Evolutionary conservation across 2,329 filamentous ascomycete genomes (phyloP).

Genomic region (Apiospora phragmitis): DNA sequence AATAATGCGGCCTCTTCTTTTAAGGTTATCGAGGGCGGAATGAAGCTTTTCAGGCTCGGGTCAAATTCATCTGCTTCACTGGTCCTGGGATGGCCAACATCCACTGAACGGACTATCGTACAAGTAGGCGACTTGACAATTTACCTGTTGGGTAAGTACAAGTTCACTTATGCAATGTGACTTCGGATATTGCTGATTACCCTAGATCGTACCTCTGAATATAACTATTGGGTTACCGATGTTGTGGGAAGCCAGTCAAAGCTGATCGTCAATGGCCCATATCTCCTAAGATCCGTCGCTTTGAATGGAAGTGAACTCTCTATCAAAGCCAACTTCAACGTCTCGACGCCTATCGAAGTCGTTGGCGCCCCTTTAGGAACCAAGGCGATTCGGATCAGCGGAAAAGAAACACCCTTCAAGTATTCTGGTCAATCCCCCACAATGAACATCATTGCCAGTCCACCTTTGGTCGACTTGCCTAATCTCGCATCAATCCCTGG

Average conservation of each 20-base stretch:
- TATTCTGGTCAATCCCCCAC: conserved; percentile 33
- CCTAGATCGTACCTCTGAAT: conserved; percentile 57
- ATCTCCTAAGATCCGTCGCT: conserved; percentile 62
- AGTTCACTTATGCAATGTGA: background rate
- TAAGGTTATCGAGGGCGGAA: conserved; percentile 22
- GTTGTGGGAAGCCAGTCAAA: conserved; percentile 17
- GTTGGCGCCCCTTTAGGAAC: conserved; percentile 57
- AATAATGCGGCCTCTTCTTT: conserved; percentile 21
- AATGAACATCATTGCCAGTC: conserved; percentile 17
- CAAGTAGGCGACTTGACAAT: conserved; percentile 19
- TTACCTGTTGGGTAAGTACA: conserved; percentile 20
- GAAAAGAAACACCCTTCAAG: conserved; percentile 43
- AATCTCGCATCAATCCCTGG: conserved; percentile 54
- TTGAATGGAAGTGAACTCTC: conserved; percentile 56
- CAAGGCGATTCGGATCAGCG: conserved; percentile 63
- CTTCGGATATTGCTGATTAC: background rate
- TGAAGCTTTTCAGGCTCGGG: background rate
- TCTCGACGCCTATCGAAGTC: conserved; percentile 66
- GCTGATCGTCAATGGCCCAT: conserved; percentile 63
- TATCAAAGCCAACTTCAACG: conserved; percentile 71
- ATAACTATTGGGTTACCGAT: conserved; percentile 67
- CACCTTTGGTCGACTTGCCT: conserved; percentile 49
- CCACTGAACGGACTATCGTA: conserved; percentile 16
- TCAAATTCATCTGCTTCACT: conserved; percentile 33
- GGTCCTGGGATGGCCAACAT: conserved; percentile 19